Base-by-base conservation (phyloP, 164 flowering plant species). In the Piper longum region DNA sequence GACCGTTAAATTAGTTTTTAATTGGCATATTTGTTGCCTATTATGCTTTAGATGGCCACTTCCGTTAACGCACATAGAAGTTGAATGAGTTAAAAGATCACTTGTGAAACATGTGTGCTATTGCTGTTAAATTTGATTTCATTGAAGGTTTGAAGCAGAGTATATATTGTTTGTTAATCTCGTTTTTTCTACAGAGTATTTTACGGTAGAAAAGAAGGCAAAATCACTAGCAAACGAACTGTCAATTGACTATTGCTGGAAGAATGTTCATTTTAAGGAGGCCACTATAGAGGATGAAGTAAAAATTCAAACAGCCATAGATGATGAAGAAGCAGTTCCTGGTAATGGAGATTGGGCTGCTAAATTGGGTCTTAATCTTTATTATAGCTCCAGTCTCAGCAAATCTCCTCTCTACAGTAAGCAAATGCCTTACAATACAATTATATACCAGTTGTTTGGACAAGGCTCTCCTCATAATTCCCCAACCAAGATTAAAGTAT, bases 281-380 rank as follows among this genome's bases (percentile, higher is more conserved):
- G 87, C 89, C 41, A 77, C 78, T 43, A 65, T 69, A 58, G 86
- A 80, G 63, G 99, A 95, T 64, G 79, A 77, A 64, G 83, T 81
- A 66, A 76, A 67, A 66, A 81, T 89, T 64, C 81, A 71, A 59
- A 69, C 72, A 60, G 89, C 91, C 66, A 70, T 90, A 62, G 85
- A 83, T 57, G 81, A 83, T 66, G 90, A 87, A 71, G 91, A 87
- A 68, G 84, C 78, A 5, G 71, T 74, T 59, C 85, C 87, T 40
- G 80, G 85, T 26, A 87, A 81, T 71, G 84, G 91, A 36, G 99
- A 95, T 68, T 95, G 99, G 99, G 85, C 99, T 59, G 97, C 89
- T 45, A 95, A 87, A 74, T 63, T 95, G 58, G 95, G 96, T 12
- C 77, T 95, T 71, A 89, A 95, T 77, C 97, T 95, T 62, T 87